Conservation (phyloP, 116 monocot genomes). For the Dioscorea cayenensis region DNA sequence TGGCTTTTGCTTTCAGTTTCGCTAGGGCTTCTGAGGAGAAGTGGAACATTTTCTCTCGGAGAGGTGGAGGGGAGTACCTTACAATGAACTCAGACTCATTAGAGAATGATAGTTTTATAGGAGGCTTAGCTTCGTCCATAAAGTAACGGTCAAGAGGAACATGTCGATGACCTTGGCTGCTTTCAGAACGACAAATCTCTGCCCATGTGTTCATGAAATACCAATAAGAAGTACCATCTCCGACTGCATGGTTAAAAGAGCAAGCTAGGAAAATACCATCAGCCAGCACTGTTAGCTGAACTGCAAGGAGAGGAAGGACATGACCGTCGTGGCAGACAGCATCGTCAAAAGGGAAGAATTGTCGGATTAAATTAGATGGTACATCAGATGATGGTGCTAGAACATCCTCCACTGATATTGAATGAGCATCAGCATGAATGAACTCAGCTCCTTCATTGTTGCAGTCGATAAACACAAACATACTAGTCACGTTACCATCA, state of each 20-base stretch:
- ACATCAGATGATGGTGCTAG: constrained; percentile 13
- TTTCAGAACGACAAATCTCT: constrained; percentile 19
- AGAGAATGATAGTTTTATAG: constrained; percentile 40
- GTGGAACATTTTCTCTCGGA: constrained; percentile 25
- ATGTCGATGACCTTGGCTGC: neutral
- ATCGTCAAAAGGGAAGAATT: constrained; percentile 26
- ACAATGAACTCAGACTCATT: constrained; percentile 28
- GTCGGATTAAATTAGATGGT: constrained; percentile 13
- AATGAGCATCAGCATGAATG: constrained; percentile 22
- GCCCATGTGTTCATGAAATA: constrained; percentile 63
- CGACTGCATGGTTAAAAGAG: constrained; percentile 69
- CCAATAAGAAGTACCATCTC: constrained; percentile 50
- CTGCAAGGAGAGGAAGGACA: constrained; percentile 18
- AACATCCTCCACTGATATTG: constrained; percentile 24
- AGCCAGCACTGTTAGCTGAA: constrained; percentile 47
- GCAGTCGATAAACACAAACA: constrained; percentile 10
- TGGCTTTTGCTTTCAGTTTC: constrained; percentile 23
- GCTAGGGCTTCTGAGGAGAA: constrained; percentile 18
- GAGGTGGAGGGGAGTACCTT: constrained; percentile 2
- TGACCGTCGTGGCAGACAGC: constrained; percentile 49
- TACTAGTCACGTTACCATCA: neutral
- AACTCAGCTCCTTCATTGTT: constrained; percentile 42
- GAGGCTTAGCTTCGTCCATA: constrained; percentile 26
- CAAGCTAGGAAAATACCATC: constrained; percentile 72
- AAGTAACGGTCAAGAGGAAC: constrained; percentile 39